Conservation (phyloP, 805 yeast species). For the Suhomyces kilbournensis region DNA sequence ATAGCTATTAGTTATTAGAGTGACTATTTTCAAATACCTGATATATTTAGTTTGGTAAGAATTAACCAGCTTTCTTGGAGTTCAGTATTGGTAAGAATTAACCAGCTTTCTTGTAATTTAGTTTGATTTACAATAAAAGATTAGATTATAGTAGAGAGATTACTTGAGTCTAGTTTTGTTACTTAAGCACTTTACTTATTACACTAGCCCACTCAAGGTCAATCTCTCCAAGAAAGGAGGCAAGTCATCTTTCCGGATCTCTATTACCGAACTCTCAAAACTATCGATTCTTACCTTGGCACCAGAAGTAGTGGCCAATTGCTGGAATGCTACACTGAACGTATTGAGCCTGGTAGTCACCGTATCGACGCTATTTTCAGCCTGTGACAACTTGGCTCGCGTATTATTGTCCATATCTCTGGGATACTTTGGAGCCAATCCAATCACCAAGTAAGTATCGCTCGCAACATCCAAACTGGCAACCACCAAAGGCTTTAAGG, state of each 20-base stretch:
- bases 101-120: too few species aligned
- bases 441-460: constrained; percentile 82
- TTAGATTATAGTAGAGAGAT: too few species aligned
- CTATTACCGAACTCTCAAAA: constrained; percentile 91
- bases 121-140: too few species aligned
- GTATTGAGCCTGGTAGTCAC: constrained; percentile 61
- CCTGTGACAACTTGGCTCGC: constrained; percentile 28
- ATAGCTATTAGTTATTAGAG: too few species aligned
- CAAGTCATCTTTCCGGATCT: constrained; percentile 82
- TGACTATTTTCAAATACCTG: too few species aligned
- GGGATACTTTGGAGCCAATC: constrained; percentile 81
- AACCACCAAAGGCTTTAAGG: constrained; percentile 73
- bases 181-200: too few species aligned
- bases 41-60: too few species aligned
- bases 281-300: constrained; percentile 91
- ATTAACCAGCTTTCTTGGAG: too few species aligned
- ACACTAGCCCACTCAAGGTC: constrained; percentile 34
- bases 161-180: too few species aligned
- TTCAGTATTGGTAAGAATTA: too few species aligned
- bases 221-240: constrained; percentile 82
- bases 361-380: constrained; percentile 32
- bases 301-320: constrained; percentile 77
- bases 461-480: constrained; percentile 75
- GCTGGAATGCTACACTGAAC: constrained; percentile 89
- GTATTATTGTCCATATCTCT: constrained; percentile 36